Evolutionary conservation across 768 basidiomycete genomes (phyloP), one percentile per base, ranked within the genome.

Genomic region (Ephemerocybe angulata): DNA sequence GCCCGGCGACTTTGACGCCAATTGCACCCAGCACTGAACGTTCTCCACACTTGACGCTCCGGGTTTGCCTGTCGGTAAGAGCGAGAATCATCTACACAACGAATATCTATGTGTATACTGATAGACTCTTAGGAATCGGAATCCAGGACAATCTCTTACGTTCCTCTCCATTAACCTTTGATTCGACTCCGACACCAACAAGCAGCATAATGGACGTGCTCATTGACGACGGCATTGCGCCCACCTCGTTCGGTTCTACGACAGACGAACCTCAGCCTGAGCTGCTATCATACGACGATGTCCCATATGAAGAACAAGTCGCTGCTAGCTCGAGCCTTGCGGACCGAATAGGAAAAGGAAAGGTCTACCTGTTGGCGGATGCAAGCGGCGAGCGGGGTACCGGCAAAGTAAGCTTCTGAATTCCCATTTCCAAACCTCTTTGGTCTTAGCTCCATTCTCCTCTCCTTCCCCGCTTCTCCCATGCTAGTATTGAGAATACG

Each of bases 281-380:
- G 17, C 50, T 67, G 21, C 73, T 81, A 11, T 82, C 84, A 3
- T 82, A 86, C 60, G 81, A 86, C 56, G 79, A 84, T 8, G 63
- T 78, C 6, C 72, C 79, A 0, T 83, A 85, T 57, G 85, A 86
- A 60, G 81, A 81, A 54, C 83, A 85, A 64, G 62, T 59, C n/a
- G 65, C 67, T 30, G 68, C 65, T 44, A 63, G 67, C 30, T 63
- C 69, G 30, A 76, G 74, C 19, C 73, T 90, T 29, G 85, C 82
- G 15, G 76, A 81, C 55, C 81, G 90, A n/a, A 90, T 91, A 41
- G 80, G 88, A 44, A 80, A 62, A 48, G 78, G 79, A 46, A 90
- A 87, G 69, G 81, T 91, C n/a, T 93, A 92, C 70, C 68, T 91
- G 27, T 79, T 90, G 58, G 78, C 86, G 50, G 90, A 91, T 62